phyloP scores from a whole-genome alignment of 2,329 filamentous ascomycete species.

The Microdochium paspali region DNA sequence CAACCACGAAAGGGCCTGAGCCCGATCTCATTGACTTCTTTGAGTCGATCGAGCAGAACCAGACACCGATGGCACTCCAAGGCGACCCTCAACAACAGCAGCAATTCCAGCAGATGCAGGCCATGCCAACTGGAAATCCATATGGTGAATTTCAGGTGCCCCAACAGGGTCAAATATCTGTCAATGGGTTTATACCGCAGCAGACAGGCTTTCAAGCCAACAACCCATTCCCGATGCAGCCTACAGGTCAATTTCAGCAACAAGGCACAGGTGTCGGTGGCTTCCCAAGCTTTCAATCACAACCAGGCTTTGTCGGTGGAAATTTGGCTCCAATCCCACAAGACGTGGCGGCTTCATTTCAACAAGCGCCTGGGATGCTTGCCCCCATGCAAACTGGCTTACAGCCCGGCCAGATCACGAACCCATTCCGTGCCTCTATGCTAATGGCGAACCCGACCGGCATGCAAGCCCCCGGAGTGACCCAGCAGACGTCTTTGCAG shows the following conservation, averaged over 20 bases:
- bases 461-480: conserved; percentile 28
- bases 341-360: conserved; percentile 41
- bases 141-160: conserved; percentile 27
- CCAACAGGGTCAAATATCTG: conserved; percentile 20
- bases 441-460: conserved; percentile 51
- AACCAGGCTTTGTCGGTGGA: conserved; percentile 53
- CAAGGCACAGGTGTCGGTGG: conserved; percentile 5
- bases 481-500: conserved; percentile 21
- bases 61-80: conserved; percentile 55
- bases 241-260: conserved; percentile 19
- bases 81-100: conserved; percentile 24
- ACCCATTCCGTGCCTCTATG: conserved; percentile 92
- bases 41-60: conserved; percentile 83
- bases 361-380: conserved; percentile 26
- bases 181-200: conserved; percentile 18
- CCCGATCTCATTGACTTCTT: conserved; percentile 91
- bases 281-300: conserved; percentile 19
- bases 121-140: conserved; percentile 24
- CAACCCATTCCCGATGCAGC: conserved; percentile 32
- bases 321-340: conserved; percentile 65
- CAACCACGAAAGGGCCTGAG: conserved; percentile 51
- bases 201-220: conserved; percentile 27
- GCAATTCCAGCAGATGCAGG: conserved; percentile 19
- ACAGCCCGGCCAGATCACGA: conserved; percentile 56
- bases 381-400: conserved; percentile 27